A percentile compares a stretch with the other conserved stretches of the same genome.
These are phyloP conservation scores for Leucocoprinus leucothites DNA, from an alignment of 768 basidiomycete species.

Conservation along the genomic window DNA sequence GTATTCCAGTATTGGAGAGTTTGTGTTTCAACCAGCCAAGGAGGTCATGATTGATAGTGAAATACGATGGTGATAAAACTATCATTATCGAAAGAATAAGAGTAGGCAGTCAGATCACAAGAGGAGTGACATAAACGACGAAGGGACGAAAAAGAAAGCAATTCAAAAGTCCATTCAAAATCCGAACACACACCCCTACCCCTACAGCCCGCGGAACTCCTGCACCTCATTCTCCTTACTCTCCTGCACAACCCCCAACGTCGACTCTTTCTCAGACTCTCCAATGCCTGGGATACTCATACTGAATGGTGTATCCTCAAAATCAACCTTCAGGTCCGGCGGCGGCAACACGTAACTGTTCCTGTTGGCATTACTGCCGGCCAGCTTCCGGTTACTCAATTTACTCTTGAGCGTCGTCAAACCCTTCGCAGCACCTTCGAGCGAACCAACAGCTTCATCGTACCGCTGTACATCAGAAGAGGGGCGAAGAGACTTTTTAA, in stretches of 20 bases:
- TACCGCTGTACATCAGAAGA: constrained; percentile 10
- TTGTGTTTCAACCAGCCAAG: too few relatives aligned
- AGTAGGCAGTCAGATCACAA: too few relatives aligned
- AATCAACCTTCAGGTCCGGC: constrained; percentile 9
- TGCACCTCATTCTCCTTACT: constrained; percentile 10
- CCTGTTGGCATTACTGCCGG: neutral
- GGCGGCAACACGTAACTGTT: constrained; percentile 9
- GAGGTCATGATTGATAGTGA: too few relatives aligned
- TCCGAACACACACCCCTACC: neutral
- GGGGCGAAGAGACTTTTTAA: constrained; percentile 8
- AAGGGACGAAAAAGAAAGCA: neutral
- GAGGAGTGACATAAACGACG: neutral
- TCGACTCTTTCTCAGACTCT: constrained; percentile 8
- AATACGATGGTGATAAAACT: too few relatives aligned
- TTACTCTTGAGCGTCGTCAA: constrained; percentile 9
- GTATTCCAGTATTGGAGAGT: too few relatives aligned
- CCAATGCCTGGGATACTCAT: constrained; percentile 9
- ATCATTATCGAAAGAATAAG: too few relatives aligned
- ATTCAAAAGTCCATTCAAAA: neutral
- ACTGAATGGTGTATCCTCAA: constrained; percentile 10
- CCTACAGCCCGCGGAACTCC: neutral
- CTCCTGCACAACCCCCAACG: constrained; percentile 9
- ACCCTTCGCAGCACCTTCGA: constrained; percentile 9
- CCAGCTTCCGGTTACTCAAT: constrained; percentile 6
- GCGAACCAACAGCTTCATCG: constrained; percentile 5